Evolutionary conservation across 169 alveolate genomes (phyloP).

Genomic region (Theileria annulata): DNA sequence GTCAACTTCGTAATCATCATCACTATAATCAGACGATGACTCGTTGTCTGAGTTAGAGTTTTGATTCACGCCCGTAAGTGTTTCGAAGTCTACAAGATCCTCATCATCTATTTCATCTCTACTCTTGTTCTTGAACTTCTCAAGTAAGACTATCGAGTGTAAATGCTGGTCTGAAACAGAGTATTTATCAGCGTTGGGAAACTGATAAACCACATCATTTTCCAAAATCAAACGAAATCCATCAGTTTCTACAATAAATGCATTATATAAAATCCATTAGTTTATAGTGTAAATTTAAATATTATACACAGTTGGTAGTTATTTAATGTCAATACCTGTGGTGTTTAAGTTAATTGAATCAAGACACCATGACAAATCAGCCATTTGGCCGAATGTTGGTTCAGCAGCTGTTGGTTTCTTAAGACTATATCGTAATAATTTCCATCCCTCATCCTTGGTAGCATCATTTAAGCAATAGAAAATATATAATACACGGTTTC

Average conservation of each 20-base stretch:
- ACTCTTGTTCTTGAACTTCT: constrained; percentile 35
- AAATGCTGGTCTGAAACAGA: background rate
- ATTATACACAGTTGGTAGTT: background rate
- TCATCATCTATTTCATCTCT: constrained; percentile 58
- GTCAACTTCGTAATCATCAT: constrained; percentile 15
- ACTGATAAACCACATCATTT: constrained; percentile 3
- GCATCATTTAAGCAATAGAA: constrained; percentile 48
- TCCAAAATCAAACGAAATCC: background rate
- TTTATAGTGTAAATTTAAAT: background rate
- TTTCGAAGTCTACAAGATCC: constrained; percentile 50
- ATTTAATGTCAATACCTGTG: background rate
- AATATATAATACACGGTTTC: constrained; percentile 20
- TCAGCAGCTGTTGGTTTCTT: background rate
- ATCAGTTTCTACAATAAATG: background rate
- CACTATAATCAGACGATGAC: constrained; percentile 6
- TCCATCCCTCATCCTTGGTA: constrained; percentile 38
- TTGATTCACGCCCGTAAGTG: constrained; percentile 14
- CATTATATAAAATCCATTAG: background rate
- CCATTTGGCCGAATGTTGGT: background rate
- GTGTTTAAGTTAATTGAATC: background rate
- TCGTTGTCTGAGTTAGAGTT: background rate
- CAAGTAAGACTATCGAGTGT: constrained; percentile 26
- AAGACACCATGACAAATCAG: background rate
- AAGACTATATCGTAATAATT: constrained; percentile 17
- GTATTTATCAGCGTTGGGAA: background rate